These are phyloP conservation scores for Rhizopogon vinicolor DNA, from an alignment of 768 basidiomycete species.

Conservation along the genomic window DNA sequence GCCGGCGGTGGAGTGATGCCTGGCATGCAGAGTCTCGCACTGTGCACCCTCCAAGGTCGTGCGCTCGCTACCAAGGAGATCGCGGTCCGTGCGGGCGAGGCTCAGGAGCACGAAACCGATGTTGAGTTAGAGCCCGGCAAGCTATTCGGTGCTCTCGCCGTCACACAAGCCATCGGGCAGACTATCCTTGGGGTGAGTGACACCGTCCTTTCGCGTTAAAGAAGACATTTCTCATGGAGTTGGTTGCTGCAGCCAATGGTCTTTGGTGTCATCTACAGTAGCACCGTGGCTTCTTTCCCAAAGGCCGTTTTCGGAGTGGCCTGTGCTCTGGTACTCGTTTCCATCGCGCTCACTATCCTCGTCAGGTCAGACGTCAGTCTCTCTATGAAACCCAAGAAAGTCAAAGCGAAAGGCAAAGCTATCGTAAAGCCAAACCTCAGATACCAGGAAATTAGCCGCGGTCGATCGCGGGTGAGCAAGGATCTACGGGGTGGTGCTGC, in stretches of 20 bases:
- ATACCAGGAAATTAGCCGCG: conserved; percentile 15
- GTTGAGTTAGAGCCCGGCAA: conserved; percentile 43
- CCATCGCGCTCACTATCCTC: conserved; percentile 42
- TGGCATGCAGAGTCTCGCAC: conserved; percentile 66
- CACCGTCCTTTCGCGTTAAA: not conserved
- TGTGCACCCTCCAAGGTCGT: conserved; percentile 50
- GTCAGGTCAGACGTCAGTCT: conserved; percentile 30
- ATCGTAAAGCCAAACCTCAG: conserved; percentile 9
- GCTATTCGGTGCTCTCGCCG: conserved; percentile 68
- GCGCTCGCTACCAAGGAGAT: conserved; percentile 29
- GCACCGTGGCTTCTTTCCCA: conserved; percentile 59
- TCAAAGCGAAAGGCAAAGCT: conserved; percentile 2
- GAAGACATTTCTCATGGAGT: not conserved
- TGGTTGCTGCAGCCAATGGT: conserved; percentile 51
- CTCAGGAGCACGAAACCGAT: conserved; percentile 8
- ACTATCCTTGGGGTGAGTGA: conserved; percentile 48
- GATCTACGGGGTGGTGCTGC: conserved; percentile 32
- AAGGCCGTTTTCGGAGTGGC: conserved; percentile 66
- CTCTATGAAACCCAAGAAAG: conserved; percentile 12
- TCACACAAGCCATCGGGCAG: conserved; percentile 62
- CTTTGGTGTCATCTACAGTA: conserved; percentile 63
- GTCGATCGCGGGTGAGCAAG: conserved; percentile 33
- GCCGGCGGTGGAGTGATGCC: conserved; percentile 69
- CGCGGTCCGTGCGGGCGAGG: conserved; percentile 19
- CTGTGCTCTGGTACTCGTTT: conserved; percentile 45